These are phyloP conservation scores for Piper betle DNA, from an alignment of 164 flowering plant genomes.

Conservation along the genomic window DNA sequence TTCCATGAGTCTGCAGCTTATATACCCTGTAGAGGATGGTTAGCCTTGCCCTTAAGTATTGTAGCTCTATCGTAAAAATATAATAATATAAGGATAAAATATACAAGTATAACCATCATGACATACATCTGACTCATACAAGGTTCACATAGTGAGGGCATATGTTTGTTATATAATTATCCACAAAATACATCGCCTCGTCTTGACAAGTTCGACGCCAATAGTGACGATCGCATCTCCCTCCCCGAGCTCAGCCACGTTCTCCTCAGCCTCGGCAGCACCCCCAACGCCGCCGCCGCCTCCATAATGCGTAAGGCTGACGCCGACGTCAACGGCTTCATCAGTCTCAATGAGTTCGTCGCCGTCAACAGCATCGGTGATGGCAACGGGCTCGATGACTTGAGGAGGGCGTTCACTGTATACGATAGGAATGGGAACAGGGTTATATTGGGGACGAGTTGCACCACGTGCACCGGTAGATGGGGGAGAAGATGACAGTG, in stretches of 20 bases:
- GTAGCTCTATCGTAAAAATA: too few species aligned
- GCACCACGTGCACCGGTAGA: slow-evolving; percentile 2
- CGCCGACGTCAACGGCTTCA: slow-evolving; percentile 10
- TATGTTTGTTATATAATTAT: too few species aligned
- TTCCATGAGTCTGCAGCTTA: too few species aligned
- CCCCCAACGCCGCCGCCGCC: slow-evolving; percentile 4
- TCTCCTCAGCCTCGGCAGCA: slow-evolving; percentile 7
- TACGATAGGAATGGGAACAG: slow-evolving; percentile 10
- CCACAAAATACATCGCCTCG: too few species aligned
- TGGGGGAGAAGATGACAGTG: slow-evolving; percentile 10
- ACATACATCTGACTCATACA: too few species aligned
- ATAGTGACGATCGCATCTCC: slow-evolving; percentile 11
- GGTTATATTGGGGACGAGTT: slow-evolving; percentile 12
- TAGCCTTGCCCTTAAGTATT: too few species aligned
- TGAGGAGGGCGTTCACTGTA: slow-evolving; percentile 9
- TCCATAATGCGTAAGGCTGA: slow-evolving; percentile 13
- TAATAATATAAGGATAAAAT: too few species aligned
- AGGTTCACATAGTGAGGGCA: too few species aligned
- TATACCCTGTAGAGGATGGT: too few species aligned
- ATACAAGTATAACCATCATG: too few species aligned
- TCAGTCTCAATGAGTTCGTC: slow-evolving; percentile 10
- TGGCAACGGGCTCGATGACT: slow-evolving; percentile 5
- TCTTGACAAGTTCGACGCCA: slow-evolving; percentile 9
- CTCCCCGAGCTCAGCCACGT: slow-evolving; percentile 7
- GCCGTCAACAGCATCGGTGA: slow-evolving; percentile 7